These are phyloP conservation scores for Maudiozyma humilis DNA, from an alignment of 1,139 yeast genomes.

Conservation along the genomic window DNA sequence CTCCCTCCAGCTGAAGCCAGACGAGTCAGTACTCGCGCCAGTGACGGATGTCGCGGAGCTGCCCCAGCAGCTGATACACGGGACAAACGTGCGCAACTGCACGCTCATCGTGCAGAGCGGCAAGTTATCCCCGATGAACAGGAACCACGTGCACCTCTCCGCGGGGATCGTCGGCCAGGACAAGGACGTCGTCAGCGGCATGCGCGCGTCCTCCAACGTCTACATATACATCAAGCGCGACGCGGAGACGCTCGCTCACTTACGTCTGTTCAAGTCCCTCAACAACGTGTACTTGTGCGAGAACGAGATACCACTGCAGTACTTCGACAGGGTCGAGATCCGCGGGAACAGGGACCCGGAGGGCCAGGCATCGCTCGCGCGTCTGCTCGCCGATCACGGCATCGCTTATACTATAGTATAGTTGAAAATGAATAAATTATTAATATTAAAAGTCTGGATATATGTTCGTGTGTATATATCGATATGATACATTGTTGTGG, in stretches of 20 bases:
- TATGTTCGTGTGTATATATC: neutral
- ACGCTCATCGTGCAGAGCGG: conserved; percentile 42
- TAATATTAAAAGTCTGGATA: neutral
- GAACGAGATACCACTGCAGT: conserved; percentile 48
- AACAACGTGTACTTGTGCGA: conserved; percentile 69
- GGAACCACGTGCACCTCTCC: conserved; percentile 83
- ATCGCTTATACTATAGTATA: conserved; percentile 8
- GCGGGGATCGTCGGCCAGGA: conserved; percentile 34
- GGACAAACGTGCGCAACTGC: conserved; percentile 55
- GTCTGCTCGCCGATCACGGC: conserved; percentile 3
- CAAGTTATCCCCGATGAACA: conserved; percentile 49
- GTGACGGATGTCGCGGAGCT: conserved; percentile 30
- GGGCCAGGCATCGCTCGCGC: neutral
- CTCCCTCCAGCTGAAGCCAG: conserved; percentile 44
- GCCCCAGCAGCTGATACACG: conserved; percentile 79
- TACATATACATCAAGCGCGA: conserved; percentile 54
- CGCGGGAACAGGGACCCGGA: conserved; percentile 6
- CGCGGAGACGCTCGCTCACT: conserved; percentile 36
- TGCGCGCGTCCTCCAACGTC: conserved; percentile 53
- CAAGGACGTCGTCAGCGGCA: conserved; percentile 53
- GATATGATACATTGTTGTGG: too few species aligned
- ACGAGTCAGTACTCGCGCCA: conserved; percentile 37
- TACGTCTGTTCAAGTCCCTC: conserved; percentile 49
- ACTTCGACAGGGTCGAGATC: conserved; percentile 37
- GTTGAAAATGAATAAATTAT: neutral